Evolutionary conservation across 2,329 filamentous ascomycete genomes (phyloP), one percentile per base, ranked within the genome.

Genomic region (Aurifilum marmelostoma): DNA sequence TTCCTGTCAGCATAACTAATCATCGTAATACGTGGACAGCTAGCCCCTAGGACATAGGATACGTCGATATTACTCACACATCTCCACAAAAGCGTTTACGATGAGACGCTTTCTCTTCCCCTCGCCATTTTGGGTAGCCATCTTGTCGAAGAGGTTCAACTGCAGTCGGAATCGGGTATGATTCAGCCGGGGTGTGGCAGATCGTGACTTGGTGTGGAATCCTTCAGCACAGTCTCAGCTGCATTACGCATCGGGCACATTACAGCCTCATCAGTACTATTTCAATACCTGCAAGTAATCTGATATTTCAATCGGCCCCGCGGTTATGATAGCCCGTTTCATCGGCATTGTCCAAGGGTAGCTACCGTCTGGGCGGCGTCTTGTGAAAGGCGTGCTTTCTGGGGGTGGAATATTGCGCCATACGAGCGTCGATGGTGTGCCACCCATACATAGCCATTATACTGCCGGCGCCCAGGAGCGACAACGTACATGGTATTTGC

Each of bases 41-140:
- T n/a, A n/a, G n/a, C n/a, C n/a, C n/a, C n/a, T n/a, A n/a, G n/a
- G n/a, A n/a, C n/a, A n/a, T n/a, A n/a, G n/a, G n/a, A n/a, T n/a
- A n/a, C n/a, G n/a, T n/a, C n/a, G n/a, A n/a, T n/a, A 34, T 34
- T 21, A 66, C 70, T 66, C 56, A 73, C 72, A 72, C 71, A 73
- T 72, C 65, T 72, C 70, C 16, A 73, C 71, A 58, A 73, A 72
- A 32, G 72, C 71, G 61, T 73, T 73, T 14, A 72, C 41, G 24
- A 72, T 60, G 29, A 72, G 68, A 27, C 52, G 59, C 61, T 72
- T 73, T 62, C 67, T 70, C 9, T 21, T 43, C 43, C 27, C 2
- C 2, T 56, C 52, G 16, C 61, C 60, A 47, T 67, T 50, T 16
- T 68, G 62, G 41, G 54, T 41, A 32, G 56, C n/a, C 69, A 71